These are phyloP conservation scores for Nepenthes alata DNA, from an alignment of 179 eudicot genomes.

Conservation along the genomic window DNA sequence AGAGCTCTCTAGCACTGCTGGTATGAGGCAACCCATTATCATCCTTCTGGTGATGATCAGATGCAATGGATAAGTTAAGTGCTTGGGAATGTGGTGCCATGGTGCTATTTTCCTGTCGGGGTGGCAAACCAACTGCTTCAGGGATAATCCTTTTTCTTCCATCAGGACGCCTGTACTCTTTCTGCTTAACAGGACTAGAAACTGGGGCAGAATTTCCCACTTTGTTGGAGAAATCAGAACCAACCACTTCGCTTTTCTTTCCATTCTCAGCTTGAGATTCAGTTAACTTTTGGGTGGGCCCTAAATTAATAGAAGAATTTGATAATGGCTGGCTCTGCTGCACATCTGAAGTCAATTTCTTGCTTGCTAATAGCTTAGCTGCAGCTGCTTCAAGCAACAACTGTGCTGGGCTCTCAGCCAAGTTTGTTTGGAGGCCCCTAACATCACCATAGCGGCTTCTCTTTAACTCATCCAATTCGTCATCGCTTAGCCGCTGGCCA, in stretches of 20 bases:
- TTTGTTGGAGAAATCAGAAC: slow-evolving; percentile 42
- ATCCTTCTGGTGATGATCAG: slow-evolving; percentile 30
- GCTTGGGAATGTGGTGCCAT: slow-evolving; percentile 27
- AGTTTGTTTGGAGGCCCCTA: slow-evolving; percentile 74
- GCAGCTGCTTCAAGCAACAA: slow-evolving; percentile 91
- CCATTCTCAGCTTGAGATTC: slow-evolving; percentile 45
- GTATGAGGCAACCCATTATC: slow-evolving; percentile 17
- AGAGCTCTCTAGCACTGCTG: slow-evolving; percentile 29
- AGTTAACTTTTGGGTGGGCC: slow-evolving; percentile 22
- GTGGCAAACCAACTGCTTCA: slow-evolving; percentile 77
- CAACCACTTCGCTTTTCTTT: slow-evolving; percentile 37
- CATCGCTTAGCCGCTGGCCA: slow-evolving; percentile 65
- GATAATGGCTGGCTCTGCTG: slow-evolving; percentile 25
- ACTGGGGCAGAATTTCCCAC: slow-evolving; percentile 29
- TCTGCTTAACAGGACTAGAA: slow-evolving; percentile 88
- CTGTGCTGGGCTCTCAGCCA: slow-evolving; percentile 95
- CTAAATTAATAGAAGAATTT: slow-evolving; percentile 36
- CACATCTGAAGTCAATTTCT: slow-evolving; percentile 30
- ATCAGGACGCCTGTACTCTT: slow-evolving; percentile 93
- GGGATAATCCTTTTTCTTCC: slow-evolving; percentile 96
- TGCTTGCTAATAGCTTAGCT: slow-evolving; percentile 46
- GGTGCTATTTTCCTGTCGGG: slow-evolving; percentile 41
- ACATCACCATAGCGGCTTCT: slow-evolving; percentile 92
- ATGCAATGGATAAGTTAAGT: slow-evolving; percentile 27
- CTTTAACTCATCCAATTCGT: slow-evolving; percentile 71